A percentile compares a stretch with the other conserved stretches of the same genome.
Conservation (phyloP, 805 yeast species). For the Zygoascus tannicola region DNA sequence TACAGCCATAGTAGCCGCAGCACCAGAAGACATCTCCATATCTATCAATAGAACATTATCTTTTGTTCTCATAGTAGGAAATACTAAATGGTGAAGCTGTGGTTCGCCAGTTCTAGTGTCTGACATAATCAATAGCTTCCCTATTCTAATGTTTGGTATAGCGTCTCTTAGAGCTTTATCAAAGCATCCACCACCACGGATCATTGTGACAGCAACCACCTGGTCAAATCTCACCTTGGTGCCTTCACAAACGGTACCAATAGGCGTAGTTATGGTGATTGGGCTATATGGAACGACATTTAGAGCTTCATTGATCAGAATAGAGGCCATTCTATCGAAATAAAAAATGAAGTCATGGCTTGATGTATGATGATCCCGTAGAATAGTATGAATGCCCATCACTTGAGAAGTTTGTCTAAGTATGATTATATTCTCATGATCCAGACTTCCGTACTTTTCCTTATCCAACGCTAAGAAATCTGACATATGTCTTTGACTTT, state of each 20-base stretch:
- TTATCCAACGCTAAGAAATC: conserved; percentile 52
- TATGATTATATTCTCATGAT: conserved; percentile 15
- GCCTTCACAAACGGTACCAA: conserved; percentile 18
- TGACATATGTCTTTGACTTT: conserved; percentile 58
- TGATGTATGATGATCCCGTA: conserved; percentile 45
- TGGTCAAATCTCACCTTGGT: conserved; percentile 30
- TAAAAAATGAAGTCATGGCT: conserved; percentile 78
- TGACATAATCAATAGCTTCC: conserved; percentile 79
- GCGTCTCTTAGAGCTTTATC: conserved; percentile 68
- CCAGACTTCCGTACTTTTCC: conserved; percentile 16
- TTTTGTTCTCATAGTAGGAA: conserved; percentile 40
- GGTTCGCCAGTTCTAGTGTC: conserved; percentile 92
- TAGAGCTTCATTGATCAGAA: conserved; percentile 59
- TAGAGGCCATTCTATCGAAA: conserved; percentile 71
- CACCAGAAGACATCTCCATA: conserved; percentile 85
- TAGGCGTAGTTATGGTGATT: conserved; percentile 36
- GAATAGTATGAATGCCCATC: conserved; percentile 58
- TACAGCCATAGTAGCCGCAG: conserved; percentile 90
- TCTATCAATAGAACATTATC: conserved; percentile 56
- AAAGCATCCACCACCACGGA: conserved; percentile 90
- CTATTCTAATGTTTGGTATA: conserved; percentile 63
- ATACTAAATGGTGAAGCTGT: conserved; percentile 68
- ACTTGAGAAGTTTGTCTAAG: conserved; percentile 53
- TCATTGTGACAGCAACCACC: conserved; percentile 65
- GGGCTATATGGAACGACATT: conserved; percentile 31